Evolutionary conservation across 2,329 filamentous ascomycete species (phyloP), one percentile per base, ranked within the genome.

Genomic region (Talaromyces sp.): DNA sequence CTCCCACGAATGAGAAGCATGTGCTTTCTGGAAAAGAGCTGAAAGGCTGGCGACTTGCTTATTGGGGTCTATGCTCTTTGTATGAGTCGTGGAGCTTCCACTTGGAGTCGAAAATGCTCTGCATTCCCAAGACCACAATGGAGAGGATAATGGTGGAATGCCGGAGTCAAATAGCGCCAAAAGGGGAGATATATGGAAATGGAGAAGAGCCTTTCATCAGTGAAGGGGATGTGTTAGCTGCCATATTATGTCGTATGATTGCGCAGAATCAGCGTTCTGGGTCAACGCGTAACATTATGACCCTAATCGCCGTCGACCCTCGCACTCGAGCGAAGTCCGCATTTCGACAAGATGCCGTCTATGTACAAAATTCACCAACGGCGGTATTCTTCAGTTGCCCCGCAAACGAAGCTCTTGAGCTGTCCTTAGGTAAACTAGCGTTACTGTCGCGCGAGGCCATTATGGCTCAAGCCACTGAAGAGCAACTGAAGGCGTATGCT

Each of bases 151-250:
- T 54, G 37, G n/a, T 17, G 22, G 31, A 51, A 21, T 33, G 31
- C 19, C 17, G 46, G 35, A 51, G 8, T 13, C 31, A 51, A 19
- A 15, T 40, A 25, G 6, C 15, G 8, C n/a, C n/a, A 3, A 28
- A 54, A 25, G 41, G 15, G 1, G 4, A 41, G 2, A 6, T 15
- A 4, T 31, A 28, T 4, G 33, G 21, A 9, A 41, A 25, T 5
- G 5, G 13, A 17, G 21, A 22, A 21, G 22, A 28, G 19, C 13
- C 51, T 41, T 54, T 54, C 17, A 43, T 54, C 5, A 54, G 36
- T 43, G 37, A 40, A 31, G 51, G 51, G 15, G 51, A 54, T 22
- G 51, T 35, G 10, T n/a, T 54, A 19, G 36, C 51, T 17, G 51
- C 51, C 11, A 10, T 54, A 17, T 13, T 13, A 17, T 39, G 31